Conservation (phyloP, 2,329 filamentous ascomycete species). For the Huntiella moniliformis region DNA sequence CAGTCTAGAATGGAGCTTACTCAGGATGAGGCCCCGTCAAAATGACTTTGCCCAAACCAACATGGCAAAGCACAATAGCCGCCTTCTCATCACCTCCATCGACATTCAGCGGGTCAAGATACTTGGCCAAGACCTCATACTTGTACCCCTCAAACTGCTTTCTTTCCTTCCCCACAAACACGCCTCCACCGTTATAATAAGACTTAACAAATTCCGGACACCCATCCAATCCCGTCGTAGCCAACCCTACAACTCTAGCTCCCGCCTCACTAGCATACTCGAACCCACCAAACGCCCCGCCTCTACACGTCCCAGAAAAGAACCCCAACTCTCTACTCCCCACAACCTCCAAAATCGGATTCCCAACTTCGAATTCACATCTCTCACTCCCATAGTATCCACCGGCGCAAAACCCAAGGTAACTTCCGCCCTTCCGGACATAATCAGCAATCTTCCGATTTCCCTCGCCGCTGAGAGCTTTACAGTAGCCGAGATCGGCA, state of each 20-base stretch:
- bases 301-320: constrained; percentile 71
- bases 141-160: constrained; percentile 23
- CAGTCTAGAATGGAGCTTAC: constrained; percentile 25
- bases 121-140: constrained; percentile 61
- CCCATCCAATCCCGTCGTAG: constrained; percentile 36
- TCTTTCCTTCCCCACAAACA: constrained; percentile 60
- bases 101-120: constrained; percentile 54
- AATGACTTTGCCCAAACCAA: constrained; percentile 62
- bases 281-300: constrained; percentile 76
- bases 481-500: constrained; percentile 83
- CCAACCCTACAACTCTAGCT: constrained; percentile 51
- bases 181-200: constrained; percentile 89
- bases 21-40: constrained; percentile 86
- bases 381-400: constrained; percentile 69
- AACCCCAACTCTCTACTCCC: constrained; percentile 73
- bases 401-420: constrained; percentile 83
- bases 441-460: constrained; percentile 73
- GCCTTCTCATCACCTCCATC: constrained; percentile 55
- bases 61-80: constrained; percentile 64
- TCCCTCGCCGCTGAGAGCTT: constrained; percentile 67
- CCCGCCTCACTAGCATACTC: constrained; percentile 77
- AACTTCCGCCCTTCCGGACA: constrained; percentile 67
- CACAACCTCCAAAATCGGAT: constrained; percentile 56
- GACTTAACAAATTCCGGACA: constrained; percentile 46
- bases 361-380: constrained; percentile 86